Percentiles rank a stretch among this genome's conserved stretches.
These are phyloP conservation scores for Blastocystis sp. DNA, from an alignment of 352 stramenopile species.

Conservation along the genomic window DNA sequence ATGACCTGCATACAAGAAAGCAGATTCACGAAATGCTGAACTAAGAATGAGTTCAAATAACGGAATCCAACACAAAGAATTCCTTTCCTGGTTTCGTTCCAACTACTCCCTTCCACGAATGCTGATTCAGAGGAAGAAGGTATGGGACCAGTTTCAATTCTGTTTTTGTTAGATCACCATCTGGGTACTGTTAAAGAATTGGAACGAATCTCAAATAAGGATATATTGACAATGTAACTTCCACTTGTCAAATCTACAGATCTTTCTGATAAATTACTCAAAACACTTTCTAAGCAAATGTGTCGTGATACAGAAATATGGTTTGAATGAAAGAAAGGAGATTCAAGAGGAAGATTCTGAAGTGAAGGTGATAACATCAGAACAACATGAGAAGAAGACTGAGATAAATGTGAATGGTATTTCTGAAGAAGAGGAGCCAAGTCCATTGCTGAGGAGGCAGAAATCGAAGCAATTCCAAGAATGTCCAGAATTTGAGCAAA, in stretches of 20 bases:
- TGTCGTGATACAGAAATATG: neutral
- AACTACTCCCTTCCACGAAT: neutral
- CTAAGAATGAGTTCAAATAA: neutral
- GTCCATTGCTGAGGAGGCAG: neutral
- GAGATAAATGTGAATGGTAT: conserved; percentile 6
- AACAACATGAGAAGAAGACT: neutral
- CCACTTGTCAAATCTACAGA: neutral
- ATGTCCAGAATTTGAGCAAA: neutral
- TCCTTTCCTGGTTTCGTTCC: neutral
- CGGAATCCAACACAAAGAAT: neutral
- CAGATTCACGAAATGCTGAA: neutral
- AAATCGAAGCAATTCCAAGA: neutral
- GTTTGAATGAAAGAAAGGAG: neutral
- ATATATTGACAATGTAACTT: conserved; percentile 58
- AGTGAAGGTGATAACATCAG: conserved; percentile 19
- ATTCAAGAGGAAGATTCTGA: conserved; percentile 34
- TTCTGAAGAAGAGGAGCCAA: neutral
- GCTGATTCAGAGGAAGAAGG: neutral
- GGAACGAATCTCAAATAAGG: neutral
- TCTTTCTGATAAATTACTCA: neutral
- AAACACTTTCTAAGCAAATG: conserved; percentile 43
- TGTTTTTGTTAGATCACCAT: conserved; percentile 36
- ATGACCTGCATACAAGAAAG: conserved; percentile 25
- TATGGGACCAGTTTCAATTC: conserved; percentile 20
- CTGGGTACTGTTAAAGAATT: conserved; percentile 27